A percentile compares a stretch with the other conserved stretches of the same genome.
Conservation (phyloP, 2,329 filamentous ascomycete genomes). For the Pyricularia sp. region DNA sequence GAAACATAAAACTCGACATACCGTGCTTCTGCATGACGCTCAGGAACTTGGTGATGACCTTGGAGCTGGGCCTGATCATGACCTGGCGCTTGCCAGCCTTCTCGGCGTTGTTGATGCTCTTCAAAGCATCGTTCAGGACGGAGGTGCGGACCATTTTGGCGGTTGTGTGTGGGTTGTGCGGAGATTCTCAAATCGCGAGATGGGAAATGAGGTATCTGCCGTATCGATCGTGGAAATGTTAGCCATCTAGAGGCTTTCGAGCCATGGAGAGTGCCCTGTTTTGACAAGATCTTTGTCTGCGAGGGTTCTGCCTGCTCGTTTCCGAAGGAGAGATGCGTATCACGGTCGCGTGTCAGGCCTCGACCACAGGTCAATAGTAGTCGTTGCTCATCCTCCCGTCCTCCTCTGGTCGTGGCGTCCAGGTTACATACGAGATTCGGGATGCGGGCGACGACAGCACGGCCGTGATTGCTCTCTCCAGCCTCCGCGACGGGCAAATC, state of each 20-base stretch:
- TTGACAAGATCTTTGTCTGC: slow-evolving; percentile 4
- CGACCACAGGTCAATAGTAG: slow-evolving; percentile 13
- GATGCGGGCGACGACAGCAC: not conserved
- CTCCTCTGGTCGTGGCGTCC: slow-evolving; percentile 3
- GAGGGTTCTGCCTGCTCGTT: slow-evolving; percentile 65
- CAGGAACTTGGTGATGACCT: slow-evolving; percentile 99
- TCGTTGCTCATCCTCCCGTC: slow-evolving; percentile 6
- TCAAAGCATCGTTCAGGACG: slow-evolving; percentile 98
- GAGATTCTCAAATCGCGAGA: slow-evolving; percentile 72
- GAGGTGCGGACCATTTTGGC: slow-evolving; percentile 98
- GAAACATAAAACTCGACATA: slow-evolving; percentile 45
- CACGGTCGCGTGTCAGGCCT: slow-evolving; percentile 21
- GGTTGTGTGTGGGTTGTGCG: slow-evolving; percentile 33
- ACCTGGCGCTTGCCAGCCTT: slow-evolving; percentile 99
- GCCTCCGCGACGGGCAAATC: slow-evolving; percentile 33
- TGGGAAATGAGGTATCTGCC: slow-evolving; percentile 57
- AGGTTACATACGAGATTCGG: not conserved
- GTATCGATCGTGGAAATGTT: slow-evolving; percentile 33
- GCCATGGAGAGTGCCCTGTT: slow-evolving; percentile 60
- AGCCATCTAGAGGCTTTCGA: slow-evolving; percentile 50
- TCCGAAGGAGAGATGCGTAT: slow-evolving; percentile 57
- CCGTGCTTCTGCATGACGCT: slow-evolving; percentile 99
- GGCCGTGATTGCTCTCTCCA: slow-evolving; percentile 50
- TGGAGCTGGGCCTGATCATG: slow-evolving; percentile 93
- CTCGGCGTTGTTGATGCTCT: slow-evolving; percentile 99